Conservation (phyloP, 2,329 filamentous ascomycete genomes). For the Pseudogymnoascus sp. region DNA sequence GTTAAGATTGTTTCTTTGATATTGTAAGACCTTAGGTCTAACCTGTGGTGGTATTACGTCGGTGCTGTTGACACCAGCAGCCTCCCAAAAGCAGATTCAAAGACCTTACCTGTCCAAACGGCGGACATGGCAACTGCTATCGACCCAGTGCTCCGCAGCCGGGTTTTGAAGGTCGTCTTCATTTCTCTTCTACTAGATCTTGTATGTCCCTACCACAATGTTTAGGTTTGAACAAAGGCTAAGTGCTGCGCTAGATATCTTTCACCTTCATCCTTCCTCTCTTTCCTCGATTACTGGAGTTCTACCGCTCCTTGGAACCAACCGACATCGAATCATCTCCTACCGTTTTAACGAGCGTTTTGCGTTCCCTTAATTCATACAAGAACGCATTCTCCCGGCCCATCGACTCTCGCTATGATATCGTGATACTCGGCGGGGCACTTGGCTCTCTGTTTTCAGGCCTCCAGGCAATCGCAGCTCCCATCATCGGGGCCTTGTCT, state of each 20-base stretch:
- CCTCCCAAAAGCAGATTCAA: not conserved
- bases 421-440: constrained; percentile 87
- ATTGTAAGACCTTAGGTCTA: not conserved
- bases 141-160: constrained; percentile 56
- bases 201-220: constrained; percentile 42
- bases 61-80: not conserved
- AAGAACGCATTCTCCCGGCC: constrained; percentile 86
- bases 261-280: constrained; percentile 98
- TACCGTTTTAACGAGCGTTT: constrained; percentile 69
- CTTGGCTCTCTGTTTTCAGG: constrained; percentile 86
- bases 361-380: constrained; percentile 83
- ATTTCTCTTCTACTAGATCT: constrained; percentile 82
- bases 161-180: constrained; percentile 79
- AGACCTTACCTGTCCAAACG: not conserved
- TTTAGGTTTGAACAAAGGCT: constrained; percentile 9
- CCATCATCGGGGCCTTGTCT: constrained; percentile 79
- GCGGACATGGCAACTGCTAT: constrained; percentile 30
- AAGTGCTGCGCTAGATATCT: constrained; percentile 58
- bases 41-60: not conserved
- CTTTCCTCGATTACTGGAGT: constrained; percentile 89
- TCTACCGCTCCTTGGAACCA: constrained; percentile 78
- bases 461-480: constrained; percentile 85
- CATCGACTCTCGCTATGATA: constrained; percentile 94
- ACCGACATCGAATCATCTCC: constrained; percentile 35
- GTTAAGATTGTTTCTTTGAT: constrained; percentile 1